Conservation (phyloP, 305 asterid genomes). For the Withania somnifera region DNA sequence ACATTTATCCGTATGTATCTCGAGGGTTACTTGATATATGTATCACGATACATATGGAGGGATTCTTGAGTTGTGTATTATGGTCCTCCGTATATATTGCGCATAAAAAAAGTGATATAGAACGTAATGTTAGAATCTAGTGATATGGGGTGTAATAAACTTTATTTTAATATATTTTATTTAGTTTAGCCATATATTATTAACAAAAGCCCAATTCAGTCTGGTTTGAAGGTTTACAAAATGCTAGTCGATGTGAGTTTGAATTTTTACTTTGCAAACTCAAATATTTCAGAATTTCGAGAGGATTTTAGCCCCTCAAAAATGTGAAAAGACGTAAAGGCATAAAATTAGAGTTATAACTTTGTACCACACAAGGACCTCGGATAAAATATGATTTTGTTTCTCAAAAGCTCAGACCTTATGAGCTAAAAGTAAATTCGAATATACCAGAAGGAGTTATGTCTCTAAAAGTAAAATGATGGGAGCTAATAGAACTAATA, state of each 20-base stretch:
- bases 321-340: neutral
- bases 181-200: no score
- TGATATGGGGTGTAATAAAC: no score
- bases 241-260: neutral
- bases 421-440: neutral
- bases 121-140: no score
- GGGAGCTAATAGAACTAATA: neutral
- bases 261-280: neutral
- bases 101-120: no score
- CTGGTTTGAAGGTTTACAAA: no score
- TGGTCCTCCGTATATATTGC: no score
- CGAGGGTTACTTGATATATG: no score
- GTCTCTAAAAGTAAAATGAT: neutral
- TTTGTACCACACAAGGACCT: neutral
- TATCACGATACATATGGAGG: no score
- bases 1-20: no score
- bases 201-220: no score
- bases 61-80: no score
- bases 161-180: no score
- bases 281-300: neutral
- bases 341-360: neutral
- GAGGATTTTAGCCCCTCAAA: neutral
- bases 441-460: neutral
- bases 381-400: neutral
- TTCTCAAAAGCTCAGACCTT: neutral